Conservation (phyloP, 129 eudicot genomes). For the Erigeron canadensis region DNA sequence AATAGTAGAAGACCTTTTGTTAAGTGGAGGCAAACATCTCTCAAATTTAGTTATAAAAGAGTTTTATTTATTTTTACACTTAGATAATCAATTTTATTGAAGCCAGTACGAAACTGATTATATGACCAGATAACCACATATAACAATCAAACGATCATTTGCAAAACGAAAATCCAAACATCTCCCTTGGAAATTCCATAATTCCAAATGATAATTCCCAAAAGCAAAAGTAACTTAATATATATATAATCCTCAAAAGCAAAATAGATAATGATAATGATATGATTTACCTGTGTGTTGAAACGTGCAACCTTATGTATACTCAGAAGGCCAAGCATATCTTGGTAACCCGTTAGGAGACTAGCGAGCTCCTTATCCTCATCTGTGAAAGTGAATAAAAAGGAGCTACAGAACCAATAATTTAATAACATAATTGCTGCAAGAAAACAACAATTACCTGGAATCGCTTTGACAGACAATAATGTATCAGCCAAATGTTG, state of each 20-base stretch:
- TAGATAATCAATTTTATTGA: not conserved
- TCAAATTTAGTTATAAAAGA: not conserved
- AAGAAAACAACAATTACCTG: slow-evolving; percentile 49
- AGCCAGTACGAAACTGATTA: not conserved
- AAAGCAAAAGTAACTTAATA: not conserved
- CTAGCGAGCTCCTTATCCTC: slow-evolving; percentile 96
- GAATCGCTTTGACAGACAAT: slow-evolving; percentile 86
- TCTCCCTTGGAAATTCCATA: not conserved
- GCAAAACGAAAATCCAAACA: slow-evolving; percentile 13
- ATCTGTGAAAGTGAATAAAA: slow-evolving; percentile 44
- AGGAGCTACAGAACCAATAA: not conserved
- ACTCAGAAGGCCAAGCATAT: slow-evolving; percentile 94
- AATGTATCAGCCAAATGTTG: slow-evolving; percentile 99
- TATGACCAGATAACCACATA: slow-evolving; percentile 1
- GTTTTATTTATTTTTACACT: not conserved
- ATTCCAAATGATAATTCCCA: not conserved
- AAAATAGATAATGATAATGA: not conserved
- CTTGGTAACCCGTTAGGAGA: slow-evolving; percentile 93
- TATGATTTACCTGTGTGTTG: slow-evolving; percentile 79
- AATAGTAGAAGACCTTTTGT: not conserved
- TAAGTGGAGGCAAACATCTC: not conserved
- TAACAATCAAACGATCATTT: not conserved
- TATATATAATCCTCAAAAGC: not conserved
- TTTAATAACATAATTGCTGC: slow-evolving; percentile 12
- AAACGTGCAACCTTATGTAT: slow-evolving; percentile 81